Evolutionary conservation across 23 red algal genomes (phyloP).

Genomic region (Gracilariopsis chorda): DNA sequence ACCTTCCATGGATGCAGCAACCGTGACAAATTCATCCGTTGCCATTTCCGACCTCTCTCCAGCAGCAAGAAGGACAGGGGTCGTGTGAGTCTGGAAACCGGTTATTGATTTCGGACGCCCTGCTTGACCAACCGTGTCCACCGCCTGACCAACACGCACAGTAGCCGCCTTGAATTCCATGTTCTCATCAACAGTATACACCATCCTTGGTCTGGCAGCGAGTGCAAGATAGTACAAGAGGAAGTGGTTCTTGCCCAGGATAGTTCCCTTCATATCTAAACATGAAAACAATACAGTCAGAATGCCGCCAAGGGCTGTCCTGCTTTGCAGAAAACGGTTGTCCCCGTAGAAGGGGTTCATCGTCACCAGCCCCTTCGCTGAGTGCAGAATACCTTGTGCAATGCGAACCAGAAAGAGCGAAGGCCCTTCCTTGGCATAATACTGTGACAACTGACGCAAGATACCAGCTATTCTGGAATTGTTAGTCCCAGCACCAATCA

Average conservation of each 20-base stretch:
- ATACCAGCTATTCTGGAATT: constrained; percentile 90
- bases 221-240: constrained; percentile 88
- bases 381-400: constrained; percentile 92
- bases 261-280: constrained; percentile 76
- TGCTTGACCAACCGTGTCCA: constrained; percentile 97
- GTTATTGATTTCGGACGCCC: constrained; percentile 95
- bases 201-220: constrained; percentile 81
- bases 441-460: constrained; percentile 85
- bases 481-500: constrained; percentile 95
- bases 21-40: constrained; percentile 83
- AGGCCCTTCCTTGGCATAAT: constrained; percentile 82
- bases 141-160: constrained; percentile 96
- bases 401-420: constrained; percentile 86
- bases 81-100: constrained; percentile 95
- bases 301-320: constrained; percentile 71
- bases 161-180: constrained; percentile 74
- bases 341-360: constrained; percentile 83
- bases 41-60: constrained; percentile 96
- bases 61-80: constrained; percentile 86
- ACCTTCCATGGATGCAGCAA: constrained; percentile 83
- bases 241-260: constrained; percentile 95
- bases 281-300: constrained; percentile 86
- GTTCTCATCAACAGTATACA: constrained; percentile 92
- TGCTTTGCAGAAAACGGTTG: constrained; percentile 69
- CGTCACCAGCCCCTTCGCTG: constrained; percentile 83